Conservation (phyloP, 2,329 filamentous ascomycete species). For the Cladobotryum protrusum region DNA sequence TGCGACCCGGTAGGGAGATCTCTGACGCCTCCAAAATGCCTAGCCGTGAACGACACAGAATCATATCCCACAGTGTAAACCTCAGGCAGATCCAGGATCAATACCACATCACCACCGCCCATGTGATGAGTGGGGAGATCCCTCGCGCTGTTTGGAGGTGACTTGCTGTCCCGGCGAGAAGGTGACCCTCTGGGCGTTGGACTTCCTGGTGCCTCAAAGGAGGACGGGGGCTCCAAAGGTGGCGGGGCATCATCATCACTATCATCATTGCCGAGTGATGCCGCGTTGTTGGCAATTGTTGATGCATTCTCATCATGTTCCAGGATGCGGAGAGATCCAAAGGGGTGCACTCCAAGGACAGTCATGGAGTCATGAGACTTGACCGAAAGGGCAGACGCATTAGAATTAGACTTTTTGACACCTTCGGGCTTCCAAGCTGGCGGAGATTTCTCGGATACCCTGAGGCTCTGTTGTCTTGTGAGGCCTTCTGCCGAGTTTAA, state of each 20-base stretch:
- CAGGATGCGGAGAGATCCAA: conserved; percentile 38
- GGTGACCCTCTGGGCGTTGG: too few species aligned
- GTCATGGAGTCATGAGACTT: conserved; percentile 33
- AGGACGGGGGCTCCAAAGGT: conserved; percentile 23
- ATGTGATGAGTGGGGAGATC: conserved; percentile 22
- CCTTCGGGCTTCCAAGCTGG: conserved; percentile 17
- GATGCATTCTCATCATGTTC: conserved; percentile 15
- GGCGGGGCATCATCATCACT: conserved; percentile 24
- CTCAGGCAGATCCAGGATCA: conserved; percentile 46
- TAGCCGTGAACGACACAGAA: conserved; percentile 40
- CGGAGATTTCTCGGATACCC: conserved; percentile 4
- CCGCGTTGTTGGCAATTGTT: background rate
- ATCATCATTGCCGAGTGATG: conserved; percentile 8
- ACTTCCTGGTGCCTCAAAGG: background rate
- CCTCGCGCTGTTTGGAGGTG: background rate
- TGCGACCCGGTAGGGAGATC: conserved; percentile 51
- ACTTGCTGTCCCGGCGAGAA: background rate
- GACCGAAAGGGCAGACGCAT: conserved; percentile 21
- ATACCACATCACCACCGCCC: conserved; percentile 43
- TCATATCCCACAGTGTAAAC: conserved; percentile 50
- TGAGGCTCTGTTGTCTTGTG: background rate
- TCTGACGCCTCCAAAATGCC: conserved; percentile 46
- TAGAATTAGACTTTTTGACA: conserved; percentile 32
- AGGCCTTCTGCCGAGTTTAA: too few species aligned
- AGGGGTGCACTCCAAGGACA: conserved; percentile 34